Percentiles rank a stretch among this genome's conserved stretches.
These are phyloP conservation scores for Dictyostelium firmibasis DNA, from an alignment of 78 protist species.

Conservation along the genomic window DNA sequence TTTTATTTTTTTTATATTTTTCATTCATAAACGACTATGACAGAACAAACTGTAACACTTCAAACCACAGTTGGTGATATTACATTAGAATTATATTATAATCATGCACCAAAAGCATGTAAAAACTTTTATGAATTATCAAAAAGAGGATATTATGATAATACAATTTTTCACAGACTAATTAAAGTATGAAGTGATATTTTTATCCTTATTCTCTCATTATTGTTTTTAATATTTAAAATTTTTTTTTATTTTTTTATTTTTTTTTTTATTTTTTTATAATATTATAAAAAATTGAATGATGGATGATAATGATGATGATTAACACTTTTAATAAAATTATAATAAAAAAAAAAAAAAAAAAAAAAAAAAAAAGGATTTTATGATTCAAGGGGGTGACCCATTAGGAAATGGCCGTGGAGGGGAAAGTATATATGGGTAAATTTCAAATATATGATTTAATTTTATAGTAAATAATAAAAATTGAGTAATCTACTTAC, in stretches of 20 bases:
- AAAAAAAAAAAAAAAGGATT: constrained; percentile 47
- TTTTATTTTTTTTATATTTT: too few relatives aligned
- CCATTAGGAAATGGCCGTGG: constrained; percentile 97
- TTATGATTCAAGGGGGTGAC: constrained; percentile 94
- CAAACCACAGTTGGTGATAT: constrained; percentile 85
- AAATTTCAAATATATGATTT: background rate
- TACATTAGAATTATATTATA: constrained; percentile 87
- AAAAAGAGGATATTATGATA: constrained; percentile 80
- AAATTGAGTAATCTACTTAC: background rate
- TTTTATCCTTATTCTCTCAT: background rate
- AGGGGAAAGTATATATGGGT: constrained; percentile 92
- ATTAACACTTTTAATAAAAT: background rate
- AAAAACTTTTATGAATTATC: constrained; percentile 87
- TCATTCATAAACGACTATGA: background rate
- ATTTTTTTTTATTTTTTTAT: background rate
- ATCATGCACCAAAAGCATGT: constrained; percentile 91
- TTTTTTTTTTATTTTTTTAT: background rate
- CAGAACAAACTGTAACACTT: background rate
- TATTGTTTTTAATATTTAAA: background rate
- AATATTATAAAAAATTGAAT: too few relatives aligned
- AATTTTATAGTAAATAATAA: too few relatives aligned
- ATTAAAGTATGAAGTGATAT: constrained; percentile 8
- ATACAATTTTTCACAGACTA: constrained; percentile 86
- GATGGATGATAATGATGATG: too few relatives aligned
- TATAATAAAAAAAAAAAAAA: too few relatives aligned